Percentiles rank a stretch among this genome's conserved stretches.
Conservation (phyloP, 768 basidiomycete species). For the Pholiota molesta region DNA sequence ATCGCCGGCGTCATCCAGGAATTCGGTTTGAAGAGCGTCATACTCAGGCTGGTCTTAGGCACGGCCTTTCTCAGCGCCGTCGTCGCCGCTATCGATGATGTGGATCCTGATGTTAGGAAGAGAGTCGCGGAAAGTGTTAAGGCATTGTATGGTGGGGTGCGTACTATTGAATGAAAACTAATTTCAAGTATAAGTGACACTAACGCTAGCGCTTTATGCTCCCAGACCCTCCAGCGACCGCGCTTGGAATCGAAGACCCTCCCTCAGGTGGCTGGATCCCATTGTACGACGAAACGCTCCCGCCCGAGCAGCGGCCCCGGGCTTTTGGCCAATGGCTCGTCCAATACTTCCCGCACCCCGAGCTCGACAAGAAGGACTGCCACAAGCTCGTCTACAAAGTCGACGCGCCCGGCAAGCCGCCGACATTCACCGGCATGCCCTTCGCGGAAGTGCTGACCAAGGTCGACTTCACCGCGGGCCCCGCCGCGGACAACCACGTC, state of each 20-base stretch:
- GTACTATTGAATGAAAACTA: conserved; percentile 10
- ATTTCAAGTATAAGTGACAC: too few relatives aligned
- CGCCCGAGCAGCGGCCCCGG: conserved; percentile 18
- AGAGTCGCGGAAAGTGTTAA: conserved; percentile 17
- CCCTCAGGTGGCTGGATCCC: conserved; percentile 24
- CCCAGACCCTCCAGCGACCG: conserved; percentile 25
- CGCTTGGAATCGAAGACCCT: conserved; percentile 20
- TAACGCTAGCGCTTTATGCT: background rate
- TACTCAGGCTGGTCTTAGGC: conserved; percentile 35
- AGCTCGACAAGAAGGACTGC: conserved; percentile 16
- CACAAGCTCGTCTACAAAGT: conserved; percentile 18
- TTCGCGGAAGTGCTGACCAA: conserved; percentile 12
- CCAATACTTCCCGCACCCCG: conserved; percentile 18
- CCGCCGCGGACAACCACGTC: conserved; percentile 12
- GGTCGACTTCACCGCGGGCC: conserved; percentile 18
- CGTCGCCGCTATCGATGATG: conserved; percentile 21
- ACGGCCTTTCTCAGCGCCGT: conserved; percentile 25
- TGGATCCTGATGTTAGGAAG: conserved; percentile 18
- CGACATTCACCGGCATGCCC: conserved; percentile 11
- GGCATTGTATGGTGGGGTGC: conserved; percentile 13
- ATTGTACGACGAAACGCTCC: conserved; percentile 25
- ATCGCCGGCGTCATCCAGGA: conserved; percentile 28
- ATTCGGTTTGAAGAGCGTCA: conserved; percentile 20
- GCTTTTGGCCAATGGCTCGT: conserved; percentile 27
- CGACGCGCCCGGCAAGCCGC: conserved; percentile 3